A percentile compares a stretch with the other conserved stretches of the same genome.
These are phyloP conservation scores for Ophiorrhiza pumila DNA, from an alignment of 257 asterid genomes.

Conservation along the genomic window DNA sequence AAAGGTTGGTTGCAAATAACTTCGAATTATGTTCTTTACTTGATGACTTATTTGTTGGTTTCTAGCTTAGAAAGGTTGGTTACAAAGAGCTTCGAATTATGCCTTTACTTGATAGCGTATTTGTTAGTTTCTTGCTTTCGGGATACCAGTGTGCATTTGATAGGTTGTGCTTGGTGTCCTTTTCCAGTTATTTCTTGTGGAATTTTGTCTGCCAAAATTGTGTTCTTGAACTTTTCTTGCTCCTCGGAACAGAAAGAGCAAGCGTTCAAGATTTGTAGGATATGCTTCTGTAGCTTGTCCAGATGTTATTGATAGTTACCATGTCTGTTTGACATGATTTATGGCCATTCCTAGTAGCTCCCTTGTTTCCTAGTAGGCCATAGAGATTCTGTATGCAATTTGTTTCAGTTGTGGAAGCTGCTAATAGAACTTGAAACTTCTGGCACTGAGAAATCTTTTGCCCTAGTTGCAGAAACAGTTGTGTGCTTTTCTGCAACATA, in stretches of 20 bases:
- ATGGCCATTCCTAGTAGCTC: background rate
- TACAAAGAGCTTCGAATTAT: background rate
- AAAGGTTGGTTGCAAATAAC: slow-evolving; percentile 46
- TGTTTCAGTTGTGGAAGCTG: too few relatives aligned
- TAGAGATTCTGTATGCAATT: background rate
- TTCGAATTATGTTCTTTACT: background rate
- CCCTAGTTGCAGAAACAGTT: background rate
- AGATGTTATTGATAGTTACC: background rate
- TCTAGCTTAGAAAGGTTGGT: slow-evolving; percentile 46
- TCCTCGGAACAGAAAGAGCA: background rate
- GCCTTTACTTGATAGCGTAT: background rate
- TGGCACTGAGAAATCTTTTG: background rate
- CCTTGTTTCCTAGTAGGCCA: background rate
- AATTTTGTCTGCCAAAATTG: slow-evolving; percentile 1
- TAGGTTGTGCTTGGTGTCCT: background rate
- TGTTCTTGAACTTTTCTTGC: background rate
- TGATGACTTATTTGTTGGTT: slow-evolving; percentile 2
- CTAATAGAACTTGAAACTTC: too few relatives aligned
- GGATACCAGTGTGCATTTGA: background rate
- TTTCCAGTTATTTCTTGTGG: background rate
- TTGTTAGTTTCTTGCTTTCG: slow-evolving; percentile 4
- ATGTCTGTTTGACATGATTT: background rate
- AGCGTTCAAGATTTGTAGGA: background rate
- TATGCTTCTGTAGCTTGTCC: background rate
- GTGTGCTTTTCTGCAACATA: too few relatives aligned